phyloP scores from a whole-genome alignment of 179 eudicot genomes.

The Heliamphora pulchella region DNA sequence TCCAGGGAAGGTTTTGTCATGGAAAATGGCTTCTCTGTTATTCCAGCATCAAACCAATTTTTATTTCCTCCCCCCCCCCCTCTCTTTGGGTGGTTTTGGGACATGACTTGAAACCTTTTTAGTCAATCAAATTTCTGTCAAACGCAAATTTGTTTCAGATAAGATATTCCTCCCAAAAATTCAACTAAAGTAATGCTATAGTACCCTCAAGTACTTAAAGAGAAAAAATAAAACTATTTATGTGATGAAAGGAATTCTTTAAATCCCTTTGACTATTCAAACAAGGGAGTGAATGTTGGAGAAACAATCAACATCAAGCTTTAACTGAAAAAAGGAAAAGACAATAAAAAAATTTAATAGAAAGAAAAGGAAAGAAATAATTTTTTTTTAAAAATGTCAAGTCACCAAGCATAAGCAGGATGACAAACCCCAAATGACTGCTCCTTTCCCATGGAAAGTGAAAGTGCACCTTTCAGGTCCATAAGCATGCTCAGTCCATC shows the following conservation, averaged over 20 bases:
- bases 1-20: neutral
- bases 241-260: neutral
- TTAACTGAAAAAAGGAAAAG: neutral
- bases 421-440: neutral
- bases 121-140: neutral
- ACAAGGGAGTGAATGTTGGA: neutral
- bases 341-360: too few species aligned
- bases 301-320: neutral
- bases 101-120: neutral
- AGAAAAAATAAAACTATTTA: neutral
- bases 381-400: neutral
- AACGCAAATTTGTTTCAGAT: neutral
- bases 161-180: too few species aligned
- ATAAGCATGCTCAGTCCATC: neutral
- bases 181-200: neutral
- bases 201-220: neutral
- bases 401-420: neutral
- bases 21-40: neutral
- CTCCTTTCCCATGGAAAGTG: neutral
- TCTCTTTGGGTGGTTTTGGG: neutral
- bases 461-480: neutral
- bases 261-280: neutral
- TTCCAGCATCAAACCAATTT: neutral
- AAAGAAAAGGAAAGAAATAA: too few species aligned
- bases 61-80: too few species aligned